Percentiles rank a stretch among this genome's conserved stretches.
Evolutionary conservation across 805 yeast species (phyloP).

Genomic region (Maudiozyma saulgeensis): DNA sequence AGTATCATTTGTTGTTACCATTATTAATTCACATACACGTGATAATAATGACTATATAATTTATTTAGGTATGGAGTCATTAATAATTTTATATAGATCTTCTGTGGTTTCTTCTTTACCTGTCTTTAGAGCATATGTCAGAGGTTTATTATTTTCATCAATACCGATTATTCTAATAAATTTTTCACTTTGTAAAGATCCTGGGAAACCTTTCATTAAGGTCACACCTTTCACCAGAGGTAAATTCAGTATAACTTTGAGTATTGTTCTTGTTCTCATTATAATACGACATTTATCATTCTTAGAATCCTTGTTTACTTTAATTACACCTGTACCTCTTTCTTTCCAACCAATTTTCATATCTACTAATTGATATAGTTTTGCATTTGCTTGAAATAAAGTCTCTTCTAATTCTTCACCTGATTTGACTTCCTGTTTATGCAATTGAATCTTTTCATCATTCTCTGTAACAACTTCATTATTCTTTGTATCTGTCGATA

Average conservation of each 20-base stretch:
- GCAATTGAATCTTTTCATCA: constrained; percentile 39
- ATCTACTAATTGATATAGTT: constrained; percentile 64
- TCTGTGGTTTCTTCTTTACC: constrained; percentile 52
- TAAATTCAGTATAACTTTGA: constrained; percentile 72
- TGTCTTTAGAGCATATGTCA: constrained; percentile 75
- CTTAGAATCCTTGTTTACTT: constrained; percentile 46
- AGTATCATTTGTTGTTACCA: neutral
- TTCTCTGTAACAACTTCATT: constrained; percentile 6
- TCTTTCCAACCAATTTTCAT: constrained; percentile 87
- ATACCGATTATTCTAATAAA: constrained; percentile 67
- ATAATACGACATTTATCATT: constrained; percentile 54
- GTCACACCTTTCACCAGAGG: constrained; percentile 55
- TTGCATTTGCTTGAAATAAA: constrained; percentile 60
- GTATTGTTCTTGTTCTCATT: constrained; percentile 83
- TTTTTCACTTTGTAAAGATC: constrained; percentile 76
- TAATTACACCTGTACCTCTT: constrained; percentile 83
- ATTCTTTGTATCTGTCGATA: neutral
- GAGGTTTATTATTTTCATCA: constrained; percentile 54
- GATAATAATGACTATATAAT: neutral
- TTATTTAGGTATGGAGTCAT: constrained; percentile 11
- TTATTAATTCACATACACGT: too few relatives aligned
- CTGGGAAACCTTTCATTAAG: constrained; percentile 70
- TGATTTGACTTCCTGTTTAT: constrained; percentile 54
- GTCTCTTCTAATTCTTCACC: constrained; percentile 86
- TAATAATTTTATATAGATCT: constrained; percentile 39